These are phyloP conservation scores for Zizania palustris DNA, from an alignment of 202 grass and related monocot species.

Conservation along the genomic window DNA sequence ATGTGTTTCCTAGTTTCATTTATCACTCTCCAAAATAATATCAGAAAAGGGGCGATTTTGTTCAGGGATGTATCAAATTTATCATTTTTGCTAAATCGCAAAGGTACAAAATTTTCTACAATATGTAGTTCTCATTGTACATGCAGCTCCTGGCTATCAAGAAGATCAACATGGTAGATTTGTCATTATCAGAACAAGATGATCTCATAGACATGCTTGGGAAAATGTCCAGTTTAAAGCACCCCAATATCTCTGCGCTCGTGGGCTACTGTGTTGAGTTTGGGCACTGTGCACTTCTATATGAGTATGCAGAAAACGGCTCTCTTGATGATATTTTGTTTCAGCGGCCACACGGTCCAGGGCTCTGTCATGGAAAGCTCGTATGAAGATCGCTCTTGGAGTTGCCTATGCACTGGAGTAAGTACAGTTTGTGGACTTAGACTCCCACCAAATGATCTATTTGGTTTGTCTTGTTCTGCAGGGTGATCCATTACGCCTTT, in stretches of 20 bases:
- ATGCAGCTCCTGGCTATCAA: slow-evolving; percentile 80
- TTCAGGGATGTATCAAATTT: slow-evolving; percentile 13
- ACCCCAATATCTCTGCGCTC: slow-evolving; percentile 73
- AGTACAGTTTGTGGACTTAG: slow-evolving; percentile 35
- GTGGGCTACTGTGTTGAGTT: slow-evolving; percentile 85
- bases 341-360: slow-evolving; percentile 58
- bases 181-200: slow-evolving; percentile 78
- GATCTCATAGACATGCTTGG: slow-evolving; percentile 81
- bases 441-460: slow-evolving; percentile 30
- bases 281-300: slow-evolving; percentile 68
- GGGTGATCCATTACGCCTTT: slow-evolving; percentile 9
- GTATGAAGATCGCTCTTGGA: slow-evolving; percentile 88
- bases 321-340: slow-evolving; percentile 84
- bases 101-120: slow-evolving; percentile 18
- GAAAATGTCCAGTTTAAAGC: slow-evolving; percentile 81
- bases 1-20: slow-evolving; percentile 12
- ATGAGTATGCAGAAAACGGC: slow-evolving; percentile 76
- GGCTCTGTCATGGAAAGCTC: slow-evolving; percentile 89
- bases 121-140: slow-evolving; percentile 35
- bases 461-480: slow-evolving; percentile 16
- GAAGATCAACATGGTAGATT: slow-evolving; percentile 79
- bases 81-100: slow-evolving; percentile 23
- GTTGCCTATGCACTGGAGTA: slow-evolving; percentile 93
- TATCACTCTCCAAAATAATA: not conserved
- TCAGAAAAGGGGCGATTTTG: slow-evolving; percentile 12